Percentiles rank a stretch among this genome's conserved stretches.
phyloP scores from a whole-genome alignment of 257 asterid genomes.

The Ajuga chamaepitys region DNA sequence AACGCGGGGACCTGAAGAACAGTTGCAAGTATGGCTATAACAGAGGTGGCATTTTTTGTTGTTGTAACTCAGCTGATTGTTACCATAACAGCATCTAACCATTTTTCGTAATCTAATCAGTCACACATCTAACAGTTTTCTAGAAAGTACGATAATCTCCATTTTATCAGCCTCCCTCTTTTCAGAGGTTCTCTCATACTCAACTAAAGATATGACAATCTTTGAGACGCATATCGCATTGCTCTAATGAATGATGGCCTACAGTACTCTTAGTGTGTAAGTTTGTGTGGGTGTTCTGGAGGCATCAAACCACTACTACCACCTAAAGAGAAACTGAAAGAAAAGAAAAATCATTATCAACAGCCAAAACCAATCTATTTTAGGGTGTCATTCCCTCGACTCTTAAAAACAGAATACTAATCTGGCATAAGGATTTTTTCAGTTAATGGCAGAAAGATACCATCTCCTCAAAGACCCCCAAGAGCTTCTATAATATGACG shows the following conservation, averaged over 20 bases:
- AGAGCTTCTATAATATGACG: neutral
- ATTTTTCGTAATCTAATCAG: neutral
- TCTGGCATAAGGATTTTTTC: neutral
- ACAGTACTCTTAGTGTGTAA: neutral
- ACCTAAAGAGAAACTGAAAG: neutral
- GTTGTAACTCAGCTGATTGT: neutral
- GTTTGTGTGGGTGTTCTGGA: neutral
- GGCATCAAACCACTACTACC: neutral
- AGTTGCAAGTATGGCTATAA: neutral
- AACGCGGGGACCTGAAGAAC: neutral
- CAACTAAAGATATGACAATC: neutral
- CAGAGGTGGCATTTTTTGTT: neutral
- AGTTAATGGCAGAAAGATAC: neutral
- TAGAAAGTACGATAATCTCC: neutral
- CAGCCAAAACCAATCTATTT: neutral
- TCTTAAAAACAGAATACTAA: neutral
- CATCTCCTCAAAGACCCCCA: neutral
- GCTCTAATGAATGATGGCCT: neutral
- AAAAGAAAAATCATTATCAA: neutral
- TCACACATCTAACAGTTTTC: neutral
- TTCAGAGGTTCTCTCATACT: neutral
- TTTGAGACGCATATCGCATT: neutral
- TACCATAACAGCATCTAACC: neutral
- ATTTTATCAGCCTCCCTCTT: neutral
- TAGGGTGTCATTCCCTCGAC: neutral